Conservation (phyloP, 1,284 basidiomycete species). For the Trichosporon asahii region DNA sequence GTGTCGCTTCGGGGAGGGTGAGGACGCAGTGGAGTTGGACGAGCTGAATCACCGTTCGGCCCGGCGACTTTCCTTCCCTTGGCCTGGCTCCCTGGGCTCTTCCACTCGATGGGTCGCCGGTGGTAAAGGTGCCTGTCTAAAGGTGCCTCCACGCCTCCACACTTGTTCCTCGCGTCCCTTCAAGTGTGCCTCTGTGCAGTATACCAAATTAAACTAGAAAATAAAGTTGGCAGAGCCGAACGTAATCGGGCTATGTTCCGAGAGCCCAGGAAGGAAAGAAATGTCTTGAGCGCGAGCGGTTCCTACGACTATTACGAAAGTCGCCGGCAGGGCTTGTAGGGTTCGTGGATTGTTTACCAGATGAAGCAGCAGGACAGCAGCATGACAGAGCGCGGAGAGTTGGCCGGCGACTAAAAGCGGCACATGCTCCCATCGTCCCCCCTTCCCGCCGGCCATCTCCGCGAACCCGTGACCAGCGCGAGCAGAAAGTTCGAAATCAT, state of each 20-base stretch:
- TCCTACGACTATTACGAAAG: neutral
- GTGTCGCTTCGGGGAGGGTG: neutral
- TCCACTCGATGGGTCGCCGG: neutral
- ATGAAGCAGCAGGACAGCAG: neutral
- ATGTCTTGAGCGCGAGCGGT: neutral
- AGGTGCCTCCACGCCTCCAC: neutral
- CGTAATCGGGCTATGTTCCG: neutral
- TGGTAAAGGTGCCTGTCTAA: neutral
- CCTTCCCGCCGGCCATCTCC: neutral
- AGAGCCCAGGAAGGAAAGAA: neutral
- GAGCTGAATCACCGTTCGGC: constrained; percentile 1
- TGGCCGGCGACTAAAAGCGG: neutral
- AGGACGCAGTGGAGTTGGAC: neutral
- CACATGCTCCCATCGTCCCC: neutral
- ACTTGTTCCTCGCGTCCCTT: neutral
- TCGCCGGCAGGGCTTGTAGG: neutral
- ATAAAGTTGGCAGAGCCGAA: neutral
- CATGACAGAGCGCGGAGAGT: too few species aligned
- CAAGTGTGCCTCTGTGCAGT: neutral
- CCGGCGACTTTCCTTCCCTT: neutral
- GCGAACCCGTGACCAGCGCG: neutral
- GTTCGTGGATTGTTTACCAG: neutral
- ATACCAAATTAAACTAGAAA: neutral
- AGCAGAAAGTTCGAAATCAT: constrained; percentile 2
- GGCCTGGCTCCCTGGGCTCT: neutral